phyloP scores from a whole-genome alignment of 345 rosid species.

The Schrenkiella parvula region DNA sequence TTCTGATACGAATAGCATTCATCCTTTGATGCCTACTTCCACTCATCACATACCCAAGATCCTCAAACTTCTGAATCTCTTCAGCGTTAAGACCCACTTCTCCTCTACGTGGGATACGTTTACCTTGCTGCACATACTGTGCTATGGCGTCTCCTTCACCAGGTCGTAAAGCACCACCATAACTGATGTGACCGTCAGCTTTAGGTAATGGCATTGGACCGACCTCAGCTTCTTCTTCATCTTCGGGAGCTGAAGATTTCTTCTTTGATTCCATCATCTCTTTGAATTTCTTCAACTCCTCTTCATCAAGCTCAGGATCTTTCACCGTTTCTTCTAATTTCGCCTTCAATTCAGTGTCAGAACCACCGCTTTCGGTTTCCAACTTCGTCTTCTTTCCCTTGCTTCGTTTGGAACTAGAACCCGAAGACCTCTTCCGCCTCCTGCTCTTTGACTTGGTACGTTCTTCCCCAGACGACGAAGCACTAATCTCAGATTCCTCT shows the following conservation, averaged over 20 bases:
- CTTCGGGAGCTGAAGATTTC: conserved; percentile 61
- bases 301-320: conserved; percentile 54
- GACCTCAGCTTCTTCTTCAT: conserved; percentile 64
- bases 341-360: conserved; percentile 41
- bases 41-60: conserved; percentile 98
- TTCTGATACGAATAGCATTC: conserved; percentile 99
- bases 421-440: conserved; percentile 22
- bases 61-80: conserved; percentile 87
- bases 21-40: conserved; percentile 97
- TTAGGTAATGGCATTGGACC: conserved; percentile 92
- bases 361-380: conserved; percentile 40
- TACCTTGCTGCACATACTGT: conserved; percentile 97
- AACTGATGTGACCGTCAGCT: conserved; percentile 95
- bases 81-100: conserved; percentile 99
- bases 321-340: conserved; percentile 43
- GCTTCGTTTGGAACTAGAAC: conserved; percentile 33
- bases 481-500: conserved; percentile 34
- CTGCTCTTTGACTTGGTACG: conserved; percentile 45
- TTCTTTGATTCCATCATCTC: conserved; percentile 81
- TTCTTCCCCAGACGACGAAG: conserved; percentile 39
- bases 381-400: conserved; percentile 42
- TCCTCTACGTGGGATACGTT: conserved; percentile 99
- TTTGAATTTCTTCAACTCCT: conserved; percentile 55
- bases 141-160: conserved; percentile 99
- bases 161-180: conserved; percentile 97